Conservation (phyloP, 2,329 filamentous ascomycete genomes). For the Exophiala spinifera region DNA sequence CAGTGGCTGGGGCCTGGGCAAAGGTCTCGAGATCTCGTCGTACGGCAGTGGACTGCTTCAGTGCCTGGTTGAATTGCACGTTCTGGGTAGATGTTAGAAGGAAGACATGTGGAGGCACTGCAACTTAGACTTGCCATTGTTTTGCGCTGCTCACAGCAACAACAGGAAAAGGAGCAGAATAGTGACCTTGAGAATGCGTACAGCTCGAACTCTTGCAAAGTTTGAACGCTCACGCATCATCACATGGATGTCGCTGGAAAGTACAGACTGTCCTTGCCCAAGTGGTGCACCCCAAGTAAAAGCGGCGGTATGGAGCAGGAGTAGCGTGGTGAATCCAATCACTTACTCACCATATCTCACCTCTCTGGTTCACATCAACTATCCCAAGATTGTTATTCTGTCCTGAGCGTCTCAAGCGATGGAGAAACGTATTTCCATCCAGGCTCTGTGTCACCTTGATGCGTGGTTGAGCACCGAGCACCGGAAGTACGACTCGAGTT, state of each 20-base stretch:
- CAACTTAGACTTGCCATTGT: conserved; percentile 15
- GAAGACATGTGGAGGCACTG: neutral
- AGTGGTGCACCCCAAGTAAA: neutral
- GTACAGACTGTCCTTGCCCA: conserved; percentile 19
- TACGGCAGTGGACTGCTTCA: conserved; percentile 79
- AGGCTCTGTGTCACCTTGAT: too few species aligned
- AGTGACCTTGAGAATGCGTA: too few species aligned
- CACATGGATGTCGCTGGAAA: neutral
- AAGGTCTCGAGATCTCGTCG: conserved; percentile 72
- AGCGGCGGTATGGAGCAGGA: neutral
- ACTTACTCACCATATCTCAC: too few species aligned
- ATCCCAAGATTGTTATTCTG: too few species aligned
- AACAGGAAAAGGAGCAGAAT: too few species aligned
- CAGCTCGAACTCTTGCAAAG: too few species aligned
- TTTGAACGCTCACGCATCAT: neutral
- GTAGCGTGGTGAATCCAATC: too few species aligned
- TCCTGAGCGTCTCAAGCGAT: too few species aligned
- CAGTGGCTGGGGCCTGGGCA: conserved; percentile 55
- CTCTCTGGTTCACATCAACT: too few species aligned
- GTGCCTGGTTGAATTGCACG: conserved; percentile 77
- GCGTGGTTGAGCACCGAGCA: too few species aligned
- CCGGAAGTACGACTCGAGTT: too few species aligned
- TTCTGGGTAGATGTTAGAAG: conserved; percentile 52
- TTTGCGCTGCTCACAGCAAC: neutral
- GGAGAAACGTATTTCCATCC: too few species aligned